These are phyloP conservation scores for Ceratobasidium theobromae DNA, from an alignment of 1,284 basidiomycete species.

Conservation along the genomic window DNA sequence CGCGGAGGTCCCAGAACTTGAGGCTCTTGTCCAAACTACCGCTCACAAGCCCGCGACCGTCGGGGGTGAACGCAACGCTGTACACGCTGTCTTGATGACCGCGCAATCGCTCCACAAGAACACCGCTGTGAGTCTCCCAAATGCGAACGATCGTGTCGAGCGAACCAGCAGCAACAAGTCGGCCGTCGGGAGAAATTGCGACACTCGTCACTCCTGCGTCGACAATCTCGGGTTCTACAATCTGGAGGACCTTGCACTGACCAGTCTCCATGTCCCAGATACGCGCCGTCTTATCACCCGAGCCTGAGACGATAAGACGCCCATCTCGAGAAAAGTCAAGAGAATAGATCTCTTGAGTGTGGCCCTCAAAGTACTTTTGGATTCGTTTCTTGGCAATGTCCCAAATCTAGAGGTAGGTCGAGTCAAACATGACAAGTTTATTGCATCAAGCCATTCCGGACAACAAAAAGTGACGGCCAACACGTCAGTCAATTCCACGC, in stretches of 20 bases:
- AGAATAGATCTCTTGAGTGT: constrained; percentile 89
- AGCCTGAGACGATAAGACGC: constrained; percentile 81
- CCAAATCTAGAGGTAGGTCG: constrained; percentile 65
- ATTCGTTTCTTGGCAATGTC: constrained; percentile 76
- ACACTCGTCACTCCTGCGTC: constrained; percentile 81
- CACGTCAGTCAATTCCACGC: neutral
- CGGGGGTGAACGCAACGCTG: constrained; percentile 83
- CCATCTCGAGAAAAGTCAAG: constrained; percentile 85
- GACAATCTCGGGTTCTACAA: constrained; percentile 55
- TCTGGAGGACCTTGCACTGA: constrained; percentile 58
- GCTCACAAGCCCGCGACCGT: constrained; percentile 76
- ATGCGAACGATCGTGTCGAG: constrained; percentile 84
- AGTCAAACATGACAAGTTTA: neutral
- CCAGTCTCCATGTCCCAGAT: constrained; percentile 82
- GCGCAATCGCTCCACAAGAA: constrained; percentile 70
- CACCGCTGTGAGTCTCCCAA: constrained; percentile 78
- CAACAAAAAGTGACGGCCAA: neutral
- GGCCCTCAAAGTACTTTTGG: constrained; percentile 75
- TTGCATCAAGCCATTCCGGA: neutral
- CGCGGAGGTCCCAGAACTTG: constrained; percentile 81
- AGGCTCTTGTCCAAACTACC: constrained; percentile 86
- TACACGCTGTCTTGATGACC: constrained; percentile 85
- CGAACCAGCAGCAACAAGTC: constrained; percentile 78
- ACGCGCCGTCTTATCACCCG: constrained; percentile 85
- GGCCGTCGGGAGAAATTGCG: constrained; percentile 78